Conservation (phyloP, 345 rosid species). For the Euphorbia lathyris region DNA sequence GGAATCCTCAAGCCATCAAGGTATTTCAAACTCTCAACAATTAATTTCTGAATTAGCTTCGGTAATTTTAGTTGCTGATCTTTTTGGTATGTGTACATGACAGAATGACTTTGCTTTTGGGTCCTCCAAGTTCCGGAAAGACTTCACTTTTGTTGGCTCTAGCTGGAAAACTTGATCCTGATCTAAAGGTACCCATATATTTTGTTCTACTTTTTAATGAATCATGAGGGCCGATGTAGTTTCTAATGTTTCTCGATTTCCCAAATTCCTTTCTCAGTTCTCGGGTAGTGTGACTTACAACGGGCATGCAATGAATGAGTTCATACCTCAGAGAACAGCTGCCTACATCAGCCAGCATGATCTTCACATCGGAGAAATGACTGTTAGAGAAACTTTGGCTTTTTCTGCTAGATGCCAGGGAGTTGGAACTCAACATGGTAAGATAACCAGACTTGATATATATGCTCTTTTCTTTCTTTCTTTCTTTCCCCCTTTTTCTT, state of each 20-base stretch:
- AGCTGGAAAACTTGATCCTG: conserved; percentile 66
- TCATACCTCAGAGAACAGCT: conserved; percentile 60
- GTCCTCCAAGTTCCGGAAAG: conserved; percentile 88
- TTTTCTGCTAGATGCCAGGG: conserved; percentile 75
- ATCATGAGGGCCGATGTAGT: neutral
- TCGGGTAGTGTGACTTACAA: conserved; percentile 63
- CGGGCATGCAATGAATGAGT: conserved; percentile 49
- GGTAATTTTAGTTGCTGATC: neutral
- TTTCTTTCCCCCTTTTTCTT: too few species aligned
- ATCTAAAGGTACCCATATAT: conserved; percentile 44
- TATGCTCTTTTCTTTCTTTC: too few species aligned
- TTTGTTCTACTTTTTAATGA: neutral
- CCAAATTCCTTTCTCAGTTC: conserved; percentile 28
- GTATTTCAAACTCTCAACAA: conserved; percentile 25
- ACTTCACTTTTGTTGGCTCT: conserved; percentile 72
- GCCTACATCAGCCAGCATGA: conserved; percentile 74
- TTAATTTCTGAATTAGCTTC: neutral
- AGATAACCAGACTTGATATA: conserved; percentile 7
- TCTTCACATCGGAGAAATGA: conserved; percentile 54
- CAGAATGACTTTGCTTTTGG: conserved; percentile 76
- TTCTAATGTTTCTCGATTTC: neutral
- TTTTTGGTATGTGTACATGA: conserved; percentile 1
- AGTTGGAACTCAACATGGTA: conserved; percentile 64
- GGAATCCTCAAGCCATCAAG: conserved; percentile 79
- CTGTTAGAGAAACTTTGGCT: conserved; percentile 73